A percentile compares a stretch with the other conserved stretches of the same genome.
These are phyloP conservation scores for Paraphoma sp. DNA, from an alignment of 2,329 filamentous ascomycete genomes.

Conservation along the genomic window DNA sequence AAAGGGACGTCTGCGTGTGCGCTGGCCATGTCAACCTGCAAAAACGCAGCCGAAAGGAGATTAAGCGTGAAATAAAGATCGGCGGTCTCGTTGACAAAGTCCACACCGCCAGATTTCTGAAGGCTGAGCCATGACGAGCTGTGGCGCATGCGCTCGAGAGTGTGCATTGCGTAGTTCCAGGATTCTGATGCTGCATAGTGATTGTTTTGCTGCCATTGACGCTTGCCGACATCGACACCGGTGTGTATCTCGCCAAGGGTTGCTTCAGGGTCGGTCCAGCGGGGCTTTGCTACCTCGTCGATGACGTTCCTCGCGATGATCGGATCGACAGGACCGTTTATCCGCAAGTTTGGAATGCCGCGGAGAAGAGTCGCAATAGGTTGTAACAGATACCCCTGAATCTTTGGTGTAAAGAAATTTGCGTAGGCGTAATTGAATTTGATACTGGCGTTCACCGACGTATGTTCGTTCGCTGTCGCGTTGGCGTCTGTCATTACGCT, in stretches of 20 bases:
- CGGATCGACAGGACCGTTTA: slow-evolving; percentile 24
- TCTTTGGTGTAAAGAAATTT: slow-evolving; percentile 21
- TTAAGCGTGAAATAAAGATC: slow-evolving; percentile 35
- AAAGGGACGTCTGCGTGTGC: slow-evolving; percentile 1
- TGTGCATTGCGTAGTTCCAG: slow-evolving; percentile 32
- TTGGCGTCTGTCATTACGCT: slow-evolving; percentile 32
- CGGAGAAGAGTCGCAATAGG: slow-evolving; percentile 27
- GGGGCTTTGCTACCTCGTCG: slow-evolving; percentile 23
- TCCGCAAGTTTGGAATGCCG: slow-evolving; percentile 23
- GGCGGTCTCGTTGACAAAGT: slow-evolving; percentile 31
- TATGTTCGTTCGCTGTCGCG: slow-evolving; percentile 24
- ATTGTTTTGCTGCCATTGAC: slow-evolving; percentile 35
- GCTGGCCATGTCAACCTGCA: slow-evolving; percentile 31
- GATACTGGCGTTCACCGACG: slow-evolving; percentile 23
- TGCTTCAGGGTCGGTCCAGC: slow-evolving; percentile 30
- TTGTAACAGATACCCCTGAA: slow-evolving; percentile 26
- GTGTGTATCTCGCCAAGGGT: slow-evolving; percentile 33
- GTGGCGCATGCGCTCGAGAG: slow-evolving; percentile 36
- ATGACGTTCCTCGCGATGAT: slow-evolving; percentile 16
- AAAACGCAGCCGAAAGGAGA: slow-evolving; percentile 28
- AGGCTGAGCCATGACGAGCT: slow-evolving; percentile 30
- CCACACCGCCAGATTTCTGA: slow-evolving; percentile 23
- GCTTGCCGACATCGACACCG: slow-evolving; percentile 34
- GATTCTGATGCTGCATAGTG: slow-evolving; percentile 24
- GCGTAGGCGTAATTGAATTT: slow-evolving; percentile 22